These are phyloP conservation scores for Carex sylvatica DNA, from an alignment of 202 grass and related monocot species.

Conservation along the genomic window DNA sequence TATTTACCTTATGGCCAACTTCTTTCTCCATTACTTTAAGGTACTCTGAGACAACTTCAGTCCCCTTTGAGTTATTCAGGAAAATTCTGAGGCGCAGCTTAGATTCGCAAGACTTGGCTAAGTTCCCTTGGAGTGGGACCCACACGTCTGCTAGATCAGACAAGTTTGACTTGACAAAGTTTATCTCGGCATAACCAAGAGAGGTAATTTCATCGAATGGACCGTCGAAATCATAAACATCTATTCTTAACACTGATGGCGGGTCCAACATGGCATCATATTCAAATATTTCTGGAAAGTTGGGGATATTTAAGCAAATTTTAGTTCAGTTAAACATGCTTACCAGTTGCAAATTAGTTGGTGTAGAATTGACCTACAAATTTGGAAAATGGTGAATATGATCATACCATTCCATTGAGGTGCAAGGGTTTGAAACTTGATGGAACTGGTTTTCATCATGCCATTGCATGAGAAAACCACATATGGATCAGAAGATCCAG, in stretches of 20 bases:
- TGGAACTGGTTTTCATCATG: constrained; percentile 91
- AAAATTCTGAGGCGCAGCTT: constrained; percentile 86
- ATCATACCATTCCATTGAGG: constrained; percentile 93
- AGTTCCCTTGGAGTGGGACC: constrained; percentile 88
- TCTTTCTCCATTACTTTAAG: constrained; percentile 96
- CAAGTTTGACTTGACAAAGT: constrained; percentile 93
- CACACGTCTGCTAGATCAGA: constrained; percentile 80
- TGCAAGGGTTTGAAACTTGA: constrained; percentile 94
- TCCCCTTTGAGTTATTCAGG: constrained; percentile 82
- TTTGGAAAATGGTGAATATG: constrained; percentile 13
- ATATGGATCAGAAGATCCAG: constrained; percentile 91
- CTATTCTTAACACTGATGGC: constrained; percentile 78
- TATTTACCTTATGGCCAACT: constrained; percentile 88
- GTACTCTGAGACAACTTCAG: constrained; percentile 71
- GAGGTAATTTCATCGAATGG: constrained; percentile 93
- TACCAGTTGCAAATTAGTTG: neutral
- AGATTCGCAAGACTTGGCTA: constrained; percentile 78
- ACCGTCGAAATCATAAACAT: constrained; percentile 96
- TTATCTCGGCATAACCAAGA: constrained; percentile 87
- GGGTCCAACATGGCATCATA: constrained; percentile 94
- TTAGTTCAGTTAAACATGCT: constrained; percentile 28
- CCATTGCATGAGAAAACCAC: constrained; percentile 95
- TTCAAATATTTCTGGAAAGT: constrained; percentile 91
- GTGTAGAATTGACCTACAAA: neutral
- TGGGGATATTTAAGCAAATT: neutral